Percentiles rank a stretch among this genome's conserved stretches.
Conservation (phyloP, 2,329 filamentous ascomycete species). For the Colletotrichum sp. region DNA sequence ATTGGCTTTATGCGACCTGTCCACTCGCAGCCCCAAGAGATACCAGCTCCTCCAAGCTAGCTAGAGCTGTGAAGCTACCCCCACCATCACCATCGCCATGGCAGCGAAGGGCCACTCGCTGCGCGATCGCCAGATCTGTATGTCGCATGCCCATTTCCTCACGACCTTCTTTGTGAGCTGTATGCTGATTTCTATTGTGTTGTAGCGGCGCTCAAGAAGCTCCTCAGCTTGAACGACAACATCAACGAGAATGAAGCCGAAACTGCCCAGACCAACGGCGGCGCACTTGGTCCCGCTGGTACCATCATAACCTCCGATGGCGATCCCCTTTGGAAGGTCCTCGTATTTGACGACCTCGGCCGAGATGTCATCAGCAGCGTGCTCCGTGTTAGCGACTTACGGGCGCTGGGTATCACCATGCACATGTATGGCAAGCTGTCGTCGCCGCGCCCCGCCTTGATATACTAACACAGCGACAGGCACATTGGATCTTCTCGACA, state of each 20-base stretch:
- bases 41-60: slow-evolving; percentile 9
- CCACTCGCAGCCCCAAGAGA: neutral
- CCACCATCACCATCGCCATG: slow-evolving; percentile 37
- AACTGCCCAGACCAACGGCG: slow-evolving; percentile 66
- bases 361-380: slow-evolving; percentile 98
- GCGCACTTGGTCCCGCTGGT: slow-evolving; percentile 67
- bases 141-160: slow-evolving; percentile 4
- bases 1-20: neutral
- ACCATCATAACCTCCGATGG: slow-evolving; percentile 85
- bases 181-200: neutral
- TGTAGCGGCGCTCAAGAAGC: slow-evolving; percentile 88
- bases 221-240: slow-evolving; percentile 91
- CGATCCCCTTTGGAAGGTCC: slow-evolving; percentile 95
- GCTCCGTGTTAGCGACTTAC: slow-evolving; percentile 88
- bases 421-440: slow-evolving; percentile 68
- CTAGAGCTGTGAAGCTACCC: slow-evolving; percentile 20
- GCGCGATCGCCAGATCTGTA: slow-evolving; percentile 57
- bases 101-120: slow-evolving; percentile 49
- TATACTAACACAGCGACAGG: slow-evolving; percentile 47
- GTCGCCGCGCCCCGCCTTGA: neutral
- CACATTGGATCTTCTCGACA: slow-evolving; percentile 83
- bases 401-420: slow-evolving; percentile 94
- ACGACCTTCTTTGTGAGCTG: neutral
- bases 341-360: slow-evolving; percentile 91
- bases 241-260: slow-evolving; percentile 62